phyloP scores from a whole-genome alignment of 495 filamentous ascomycete genomes.

The Parachaetomium inaequale region DNA sequence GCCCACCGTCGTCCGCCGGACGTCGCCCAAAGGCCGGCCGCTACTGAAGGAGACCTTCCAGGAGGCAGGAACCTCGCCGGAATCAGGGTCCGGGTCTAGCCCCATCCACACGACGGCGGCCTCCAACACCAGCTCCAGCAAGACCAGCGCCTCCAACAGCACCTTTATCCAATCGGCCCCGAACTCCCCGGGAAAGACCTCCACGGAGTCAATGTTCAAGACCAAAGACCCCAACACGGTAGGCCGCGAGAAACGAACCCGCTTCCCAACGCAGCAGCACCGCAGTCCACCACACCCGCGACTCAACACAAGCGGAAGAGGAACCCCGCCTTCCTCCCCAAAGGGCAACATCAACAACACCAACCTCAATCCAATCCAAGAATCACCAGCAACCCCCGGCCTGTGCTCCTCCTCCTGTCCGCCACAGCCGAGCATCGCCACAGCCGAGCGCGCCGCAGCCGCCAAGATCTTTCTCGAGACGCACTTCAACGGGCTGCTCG shows the following conservation, averaged over 20 bases:
- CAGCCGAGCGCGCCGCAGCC: slow-evolving; percentile 70
- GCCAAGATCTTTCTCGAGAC: slow-evolving; percentile 87
- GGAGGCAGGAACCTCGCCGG: neutral
- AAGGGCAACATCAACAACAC: slow-evolving; percentile 28
- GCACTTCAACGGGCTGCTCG: slow-evolving; percentile 65
- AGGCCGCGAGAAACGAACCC: neutral
- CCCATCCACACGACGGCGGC: neutral
- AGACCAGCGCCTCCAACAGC: slow-evolving; percentile 14
- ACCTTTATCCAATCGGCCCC: slow-evolving; percentile 14
- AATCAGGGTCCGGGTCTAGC: neutral
- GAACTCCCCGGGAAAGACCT: no score
- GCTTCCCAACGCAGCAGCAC: neutral
- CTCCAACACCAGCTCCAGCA: slow-evolving; percentile 15
- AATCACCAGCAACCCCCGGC: slow-evolving; percentile 30
- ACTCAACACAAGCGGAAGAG: neutral
- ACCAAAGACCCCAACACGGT: slow-evolving; percentile 4
- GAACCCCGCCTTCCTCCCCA: neutral
- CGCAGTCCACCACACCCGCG: neutral
- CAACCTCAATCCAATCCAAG: slow-evolving; percentile 42
- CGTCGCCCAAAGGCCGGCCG: slow-evolving; percentile 36
- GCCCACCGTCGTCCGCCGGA: slow-evolving; percentile 46
- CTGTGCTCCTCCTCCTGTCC: no score
- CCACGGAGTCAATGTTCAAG: slow-evolving; percentile 38
- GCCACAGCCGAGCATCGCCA: slow-evolving; percentile 61
- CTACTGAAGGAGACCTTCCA: slow-evolving; percentile 28